Percentiles rank a stretch among this genome's conserved stretches.
These are phyloP conservation scores for Linanthus parryae DNA, from an alignment of 148 eudicot genomes.

Conservation along the genomic window DNA sequence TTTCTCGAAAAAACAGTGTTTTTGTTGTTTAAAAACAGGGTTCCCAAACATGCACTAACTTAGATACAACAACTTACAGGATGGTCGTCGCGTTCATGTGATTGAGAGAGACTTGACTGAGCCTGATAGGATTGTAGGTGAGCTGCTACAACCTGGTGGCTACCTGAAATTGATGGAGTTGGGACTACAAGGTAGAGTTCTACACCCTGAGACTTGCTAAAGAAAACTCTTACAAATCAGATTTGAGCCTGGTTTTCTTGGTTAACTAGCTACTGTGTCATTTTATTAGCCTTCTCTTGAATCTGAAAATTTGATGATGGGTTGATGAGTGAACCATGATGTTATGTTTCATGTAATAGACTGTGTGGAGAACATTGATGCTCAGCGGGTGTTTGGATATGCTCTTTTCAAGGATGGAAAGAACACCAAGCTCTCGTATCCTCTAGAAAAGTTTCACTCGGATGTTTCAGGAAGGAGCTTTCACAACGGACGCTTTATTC, in stretches of 20 bases:
- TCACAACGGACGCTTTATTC: conserved; percentile 82
- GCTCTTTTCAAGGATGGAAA: conserved; percentile 83
- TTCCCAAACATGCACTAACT: too few species aligned
- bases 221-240: not conserved
- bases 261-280: conserved; percentile 1
- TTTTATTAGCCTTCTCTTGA: not conserved
- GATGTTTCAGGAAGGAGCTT: conserved; percentile 85
- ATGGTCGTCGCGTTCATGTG: conserved; percentile 72
- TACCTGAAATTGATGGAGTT: conserved; percentile 67
- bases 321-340: conserved; percentile 4
- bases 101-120: conserved; percentile 78
- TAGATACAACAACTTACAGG: conserved; percentile 53
- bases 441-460: conserved; percentile 64
- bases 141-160: conserved; percentile 84
- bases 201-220: not conserved
- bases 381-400: conserved; percentile 74
- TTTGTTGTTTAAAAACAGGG: too few species aligned
- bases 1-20: too few species aligned
- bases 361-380: conserved; percentile 74
- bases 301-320: not conserved
- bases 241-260: not conserved
- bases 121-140: conserved; percentile 87
- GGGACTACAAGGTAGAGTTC: conserved; percentile 58
- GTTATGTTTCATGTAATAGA: conserved; percentile 26
- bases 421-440: conserved; percentile 63